phyloP scores from a whole-genome alignment of 2,329 filamentous ascomycete species.

The Fusarium falciforme region DNA sequence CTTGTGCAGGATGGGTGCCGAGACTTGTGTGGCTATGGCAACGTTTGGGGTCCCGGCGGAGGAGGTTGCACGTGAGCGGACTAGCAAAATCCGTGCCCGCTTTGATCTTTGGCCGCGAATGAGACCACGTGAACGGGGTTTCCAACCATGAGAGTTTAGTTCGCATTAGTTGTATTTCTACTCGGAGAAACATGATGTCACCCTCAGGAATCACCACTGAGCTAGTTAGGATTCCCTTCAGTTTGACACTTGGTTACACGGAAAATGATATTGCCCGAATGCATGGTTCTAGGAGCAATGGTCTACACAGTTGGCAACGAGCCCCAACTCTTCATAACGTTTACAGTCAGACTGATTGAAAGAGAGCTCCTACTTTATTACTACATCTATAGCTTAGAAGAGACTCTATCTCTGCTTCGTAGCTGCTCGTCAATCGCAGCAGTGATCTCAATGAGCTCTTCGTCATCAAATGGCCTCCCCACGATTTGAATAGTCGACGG shows the following conservation, averaged over 20 bases:
- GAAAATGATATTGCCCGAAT: too few relatives aligned
- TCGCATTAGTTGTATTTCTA: neutral
- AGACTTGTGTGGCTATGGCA: too few relatives aligned
- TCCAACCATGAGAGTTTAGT: neutral
- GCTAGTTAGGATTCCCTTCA: too few relatives aligned
- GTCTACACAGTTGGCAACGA: neutral
- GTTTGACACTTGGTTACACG: too few relatives aligned
- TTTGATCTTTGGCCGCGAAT: neutral
- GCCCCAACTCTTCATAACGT: neutral
- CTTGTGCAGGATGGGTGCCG: neutral
- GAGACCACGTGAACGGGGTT: neutral
- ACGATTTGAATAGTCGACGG: constrained; percentile 16
- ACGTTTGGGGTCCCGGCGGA: too few relatives aligned
- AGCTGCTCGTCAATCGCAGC: neutral
- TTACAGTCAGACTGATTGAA: neutral
- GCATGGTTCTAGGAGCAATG: too few relatives aligned
- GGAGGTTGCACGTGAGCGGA: neutral
- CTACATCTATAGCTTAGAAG: neutral
- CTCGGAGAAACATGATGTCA: too few relatives aligned
- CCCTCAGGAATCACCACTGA: too few relatives aligned
- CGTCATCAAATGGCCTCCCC: constrained; percentile 16
- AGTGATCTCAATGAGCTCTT: constrained; percentile 8
- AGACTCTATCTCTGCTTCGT: neutral
- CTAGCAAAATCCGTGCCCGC: neutral
- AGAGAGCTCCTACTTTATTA: neutral